Conservation (phyloP, 2,329 filamentous ascomycete genomes). For the Ophioceras dolichostomum region DNA sequence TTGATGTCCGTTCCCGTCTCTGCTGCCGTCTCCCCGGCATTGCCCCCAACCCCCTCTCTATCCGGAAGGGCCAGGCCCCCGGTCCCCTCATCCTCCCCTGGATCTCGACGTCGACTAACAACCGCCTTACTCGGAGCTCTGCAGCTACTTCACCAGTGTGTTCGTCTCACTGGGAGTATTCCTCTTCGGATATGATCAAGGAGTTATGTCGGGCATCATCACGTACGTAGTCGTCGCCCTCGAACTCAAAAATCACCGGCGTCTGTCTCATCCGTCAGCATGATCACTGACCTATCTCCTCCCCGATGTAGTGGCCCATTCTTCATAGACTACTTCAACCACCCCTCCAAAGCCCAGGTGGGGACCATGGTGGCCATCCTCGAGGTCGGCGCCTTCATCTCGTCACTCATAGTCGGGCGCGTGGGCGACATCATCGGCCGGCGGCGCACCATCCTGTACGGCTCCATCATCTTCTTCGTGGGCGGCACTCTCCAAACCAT, state of each 20-base stretch:
- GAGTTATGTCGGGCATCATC: slow-evolving; percentile 70
- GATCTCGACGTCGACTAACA: neutral
- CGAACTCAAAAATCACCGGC: slow-evolving; percentile 3
- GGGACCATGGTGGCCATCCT: slow-evolving; percentile 98
- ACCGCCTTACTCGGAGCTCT: slow-evolving; percentile 8
- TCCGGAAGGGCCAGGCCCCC: no score
- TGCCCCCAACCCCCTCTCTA: no score
- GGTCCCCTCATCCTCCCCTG: no score
- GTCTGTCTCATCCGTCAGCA: no score
- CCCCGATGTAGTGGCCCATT: slow-evolving; percentile 52
- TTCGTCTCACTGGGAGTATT: slow-evolving; percentile 81
- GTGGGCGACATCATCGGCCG: slow-evolving; percentile 88
- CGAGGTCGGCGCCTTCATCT: slow-evolving; percentile 84
- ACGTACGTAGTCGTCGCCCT: no score
- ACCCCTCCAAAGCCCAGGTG: slow-evolving; percentile 76
- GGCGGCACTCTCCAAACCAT: slow-evolving; percentile 80
- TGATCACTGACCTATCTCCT: no score
- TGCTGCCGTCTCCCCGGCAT: no score
- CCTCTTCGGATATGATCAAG: slow-evolving; percentile 81
- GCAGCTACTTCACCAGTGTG: slow-evolving; percentile 87
- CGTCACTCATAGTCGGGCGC: slow-evolving; percentile 74
- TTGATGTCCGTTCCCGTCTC: slow-evolving; percentile 52
- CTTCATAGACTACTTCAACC: slow-evolving; percentile 86
- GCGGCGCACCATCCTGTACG: slow-evolving; percentile 82
- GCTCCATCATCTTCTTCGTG: slow-evolving; percentile 74